Base-by-base conservation (phyloP, 2,329 filamentous ascomycete genomes). In the Piedraia hortae region DNA sequence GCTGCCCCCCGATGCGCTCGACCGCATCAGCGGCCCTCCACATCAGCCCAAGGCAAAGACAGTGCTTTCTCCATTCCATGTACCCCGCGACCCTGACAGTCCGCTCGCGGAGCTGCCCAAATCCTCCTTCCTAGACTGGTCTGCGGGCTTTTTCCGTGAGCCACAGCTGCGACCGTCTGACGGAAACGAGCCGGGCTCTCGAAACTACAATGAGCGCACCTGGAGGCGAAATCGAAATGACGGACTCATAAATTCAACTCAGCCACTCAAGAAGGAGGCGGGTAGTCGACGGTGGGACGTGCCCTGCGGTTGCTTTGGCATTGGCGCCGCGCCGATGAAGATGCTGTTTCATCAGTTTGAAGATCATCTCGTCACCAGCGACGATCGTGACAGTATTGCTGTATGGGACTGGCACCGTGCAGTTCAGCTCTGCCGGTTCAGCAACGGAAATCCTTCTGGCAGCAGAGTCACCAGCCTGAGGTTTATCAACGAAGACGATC, bases 291-390 rank as follows among this genome's bases (percentile, higher is more conserved):
- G 67, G 34, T 97, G 85, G 82, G 80, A 77, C 35, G 69, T 71
- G 28, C 67, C 74, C 19, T 57, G 69, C 21, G 70, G 72, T 10
- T 70, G 89, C 29, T 66, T 91, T 41, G 80, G 82, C 39, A 93
- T 91, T 33, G 66, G 69, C 14, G 72, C 70, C 14, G 85, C 91
- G 41, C 82, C 85, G 0, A 64, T 69, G 30, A 88, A 80, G 48
- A 73, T 97, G 68, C 72, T 74, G 4, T 90, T 93, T 44, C 85
- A 97, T 47, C 85, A 97, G 41, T 97, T 91, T 35, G 85, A 97
- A 42, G 74, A 91, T 37, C 80, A 93, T 40, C 59, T 97, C 10
- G 75, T 85, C 1, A 77, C 91, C 7, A 75, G 78, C 7, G 85
- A 97, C 45, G 80, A 90, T 36, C 66, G 72, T 24, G 88, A 97